These are phyloP conservation scores for Amanita molliuscula DNA, from an alignment of 768 basidiomycete species.

Conservation along the genomic window DNA sequence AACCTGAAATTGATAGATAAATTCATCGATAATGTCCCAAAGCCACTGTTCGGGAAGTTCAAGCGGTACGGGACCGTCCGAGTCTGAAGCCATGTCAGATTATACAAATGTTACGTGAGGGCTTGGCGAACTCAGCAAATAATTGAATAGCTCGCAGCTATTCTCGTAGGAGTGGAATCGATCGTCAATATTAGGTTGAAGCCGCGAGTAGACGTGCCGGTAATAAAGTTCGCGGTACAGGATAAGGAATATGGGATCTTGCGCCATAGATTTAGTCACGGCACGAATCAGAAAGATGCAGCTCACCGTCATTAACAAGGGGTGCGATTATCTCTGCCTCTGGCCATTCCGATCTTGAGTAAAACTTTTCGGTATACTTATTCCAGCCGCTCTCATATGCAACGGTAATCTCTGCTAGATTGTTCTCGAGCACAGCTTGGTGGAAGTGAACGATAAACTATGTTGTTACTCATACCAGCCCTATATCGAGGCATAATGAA, in stretches of 20 bases:
- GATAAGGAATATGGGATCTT: slow-evolving; percentile 91
- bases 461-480: not conserved
- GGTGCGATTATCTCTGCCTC: slow-evolving; percentile 94
- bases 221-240: slow-evolving; percentile 95
- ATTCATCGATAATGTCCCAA: slow-evolving; percentile 96
- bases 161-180: slow-evolving; percentile 97
- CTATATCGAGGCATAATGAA: not conserved
- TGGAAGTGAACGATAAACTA: slow-evolving; percentile 96
- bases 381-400: slow-evolving; percentile 99
- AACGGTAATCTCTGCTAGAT: slow-evolving; percentile 80
- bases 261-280: not conserved
- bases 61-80: slow-evolving; percentile 87
- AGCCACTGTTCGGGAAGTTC: slow-evolving; percentile 96
- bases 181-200: slow-evolving; percentile 94
- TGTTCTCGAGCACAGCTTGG: slow-evolving; percentile 85
- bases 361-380: slow-evolving; percentile 93
- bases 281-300: not conserved
- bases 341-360: slow-evolving; percentile 91
- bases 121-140: slow-evolving; percentile 69
- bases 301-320: slow-evolving; percentile 82
- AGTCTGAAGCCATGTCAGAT: slow-evolving; percentile 42
- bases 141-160: slow-evolving; percentile 97
- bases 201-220: slow-evolving; percentile 90
- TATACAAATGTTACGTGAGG: not conserved
- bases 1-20: slow-evolving; percentile 97